Conservation (phyloP, 768 basidiomycete genomes). For the Pluteus cervinus region DNA sequence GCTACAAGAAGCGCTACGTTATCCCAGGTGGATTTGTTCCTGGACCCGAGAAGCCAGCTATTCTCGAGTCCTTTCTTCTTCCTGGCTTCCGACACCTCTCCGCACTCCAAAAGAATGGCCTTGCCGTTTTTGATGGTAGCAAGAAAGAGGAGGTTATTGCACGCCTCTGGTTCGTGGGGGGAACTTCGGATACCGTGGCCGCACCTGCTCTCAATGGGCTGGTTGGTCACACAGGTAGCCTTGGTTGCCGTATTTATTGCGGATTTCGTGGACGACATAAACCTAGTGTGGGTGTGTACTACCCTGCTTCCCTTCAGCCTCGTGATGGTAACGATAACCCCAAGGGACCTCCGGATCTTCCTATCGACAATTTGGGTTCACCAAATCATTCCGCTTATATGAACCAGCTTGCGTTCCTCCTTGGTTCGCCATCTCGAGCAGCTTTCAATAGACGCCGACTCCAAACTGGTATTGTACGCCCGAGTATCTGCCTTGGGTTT, state of each 20-base stretch:
- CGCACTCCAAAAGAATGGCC: conserved; percentile 25
- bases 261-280: conserved; percentile 1
- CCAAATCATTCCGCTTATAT: conserved; percentile 10
- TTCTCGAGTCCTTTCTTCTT: conserved; percentile 28
- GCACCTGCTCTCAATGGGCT: conserved; percentile 1
- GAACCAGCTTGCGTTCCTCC: conserved; percentile 5
- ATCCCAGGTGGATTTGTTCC: conserved; percentile 25
- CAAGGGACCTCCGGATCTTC: conserved; percentile 8
- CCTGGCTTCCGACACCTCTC: conserved; percentile 26
- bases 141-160: conserved; percentile 12
- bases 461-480: conserved; percentile 26
- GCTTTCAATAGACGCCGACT: conserved; percentile 13
- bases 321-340: too few relatives aligned
- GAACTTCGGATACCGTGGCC: conserved; percentile 10
- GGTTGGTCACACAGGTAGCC: conserved; percentile 1
- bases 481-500: conserved; percentile 21
- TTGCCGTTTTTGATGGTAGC: conserved; percentile 20
- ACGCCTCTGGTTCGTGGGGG: conserved; percentile 15
- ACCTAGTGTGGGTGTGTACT: background rate
- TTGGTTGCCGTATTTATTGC: background rate
- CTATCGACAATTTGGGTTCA: background rate
- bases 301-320: conserved; percentile 1
- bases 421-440: conserved; percentile 10
- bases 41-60: conserved; percentile 32
- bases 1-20: conserved; percentile 25